These are phyloP conservation scores for Plenodomus tracheiphilus DNA, from an alignment of 2,329 filamentous ascomycete genomes.

Conservation along the genomic window DNA sequence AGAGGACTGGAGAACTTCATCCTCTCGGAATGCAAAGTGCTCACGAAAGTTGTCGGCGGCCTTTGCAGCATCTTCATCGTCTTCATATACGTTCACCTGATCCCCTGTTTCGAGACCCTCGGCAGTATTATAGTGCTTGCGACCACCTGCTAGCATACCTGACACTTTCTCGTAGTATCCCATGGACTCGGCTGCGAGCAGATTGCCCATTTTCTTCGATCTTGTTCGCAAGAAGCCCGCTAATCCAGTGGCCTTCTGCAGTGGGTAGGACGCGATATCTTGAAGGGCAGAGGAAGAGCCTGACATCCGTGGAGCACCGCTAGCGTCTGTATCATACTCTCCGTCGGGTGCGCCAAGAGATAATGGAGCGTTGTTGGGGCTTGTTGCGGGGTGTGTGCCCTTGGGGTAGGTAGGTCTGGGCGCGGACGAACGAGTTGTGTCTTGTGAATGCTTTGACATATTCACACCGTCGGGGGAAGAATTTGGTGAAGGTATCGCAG, in stretches of 20 bases:
- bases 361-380: slow-evolving; percentile 11
- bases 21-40: slow-evolving; percentile 85
- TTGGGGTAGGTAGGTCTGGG: slow-evolving; percentile 20
- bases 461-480: slow-evolving; percentile 25
- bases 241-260: slow-evolving; percentile 81
- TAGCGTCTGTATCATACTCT: slow-evolving; percentile 34
- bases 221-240: slow-evolving; percentile 80
- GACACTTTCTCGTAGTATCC: slow-evolving; percentile 96
- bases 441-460: slow-evolving; percentile 38
- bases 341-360: slow-evolving; percentile 19
- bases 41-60: slow-evolving; percentile 74
- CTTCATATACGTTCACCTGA: slow-evolving; percentile 57
- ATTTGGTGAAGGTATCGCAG: slow-evolving; percentile 58
- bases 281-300: slow-evolving; percentile 58
- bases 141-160: slow-evolving; percentile 92
- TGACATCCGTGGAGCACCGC: slow-evolving; percentile 37
- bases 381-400: slow-evolving; percentile 14
- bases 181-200: slow-evolving; percentile 89
- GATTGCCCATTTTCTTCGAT: slow-evolving; percentile 77
- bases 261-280: slow-evolving; percentile 71
- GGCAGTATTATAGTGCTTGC: slow-evolving; percentile 82
- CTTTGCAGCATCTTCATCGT: slow-evolving; percentile 57
- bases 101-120: slow-evolving; percentile 69
- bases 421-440: slow-evolving; percentile 42
- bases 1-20: slow-evolving; percentile 81